Evolutionary conservation across 495 filamentous ascomycete species (phyloP).

Genomic region (Aspergillus coremiiformis): DNA sequence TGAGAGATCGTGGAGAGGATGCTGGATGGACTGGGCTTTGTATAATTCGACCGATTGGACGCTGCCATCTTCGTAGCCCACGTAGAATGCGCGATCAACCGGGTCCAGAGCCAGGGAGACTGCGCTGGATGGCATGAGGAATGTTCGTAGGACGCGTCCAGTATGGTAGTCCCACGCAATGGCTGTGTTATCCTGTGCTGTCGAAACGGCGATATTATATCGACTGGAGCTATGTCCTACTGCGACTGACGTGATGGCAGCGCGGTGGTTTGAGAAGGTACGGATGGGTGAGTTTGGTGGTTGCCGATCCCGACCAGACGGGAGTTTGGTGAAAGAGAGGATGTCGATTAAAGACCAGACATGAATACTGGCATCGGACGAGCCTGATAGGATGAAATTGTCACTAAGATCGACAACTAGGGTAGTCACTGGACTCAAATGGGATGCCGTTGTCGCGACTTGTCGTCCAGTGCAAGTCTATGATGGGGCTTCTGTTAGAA

Average conservation of each 20-base stretch:
- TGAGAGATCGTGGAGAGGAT: slow-evolving; percentile 48
- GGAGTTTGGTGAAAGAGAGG: slow-evolving; percentile 53
- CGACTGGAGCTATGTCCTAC: slow-evolving; percentile 59
- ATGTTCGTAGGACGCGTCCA: slow-evolving; percentile 66
- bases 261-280: slow-evolving; percentile 71
- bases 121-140: slow-evolving; percentile 65
- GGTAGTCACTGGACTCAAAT: slow-evolving; percentile 77
- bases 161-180: slow-evolving; percentile 86
- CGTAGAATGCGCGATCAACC: slow-evolving; percentile 72
- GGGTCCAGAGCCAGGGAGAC: slow-evolving; percentile 72
- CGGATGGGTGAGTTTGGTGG: slow-evolving; percentile 48
- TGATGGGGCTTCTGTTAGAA: not conserved
- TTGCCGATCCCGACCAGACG: slow-evolving; percentile 29
- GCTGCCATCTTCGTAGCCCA: slow-evolving; percentile 75
- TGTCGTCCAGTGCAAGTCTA: slow-evolving; percentile 81
- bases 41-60: slow-evolving; percentile 78
- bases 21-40: slow-evolving; percentile 41
- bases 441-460: slow-evolving; percentile 76
- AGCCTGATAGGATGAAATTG: slow-evolving; percentile 79
- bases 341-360: slow-evolving; percentile 78
- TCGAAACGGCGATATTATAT: slow-evolving; percentile 69
- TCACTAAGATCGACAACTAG: slow-evolving; percentile 64
- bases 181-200: slow-evolving; percentile 71
- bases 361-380: slow-evolving; percentile 79
- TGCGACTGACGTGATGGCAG: slow-evolving; percentile 63